Percentiles rank a stretch among this genome's conserved stretches.
phyloP scores from a whole-genome alignment of 805 yeast genomes.

The Teunomyces atbi region DNA sequence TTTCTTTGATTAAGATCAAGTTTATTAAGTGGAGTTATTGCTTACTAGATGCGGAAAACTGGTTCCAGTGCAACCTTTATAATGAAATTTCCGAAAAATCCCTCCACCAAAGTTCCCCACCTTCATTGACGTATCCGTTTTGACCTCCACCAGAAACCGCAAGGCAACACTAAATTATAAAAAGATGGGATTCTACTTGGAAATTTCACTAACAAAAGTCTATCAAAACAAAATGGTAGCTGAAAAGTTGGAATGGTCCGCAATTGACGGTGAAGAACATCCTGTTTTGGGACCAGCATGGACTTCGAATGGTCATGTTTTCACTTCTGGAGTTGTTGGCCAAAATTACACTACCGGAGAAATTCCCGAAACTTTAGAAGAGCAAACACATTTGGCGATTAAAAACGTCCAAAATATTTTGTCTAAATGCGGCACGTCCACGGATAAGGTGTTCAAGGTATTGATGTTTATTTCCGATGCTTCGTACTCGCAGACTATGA shows the following conservation, averaged over 20 bases:
- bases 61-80: no score
- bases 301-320: conserved; percentile 22
- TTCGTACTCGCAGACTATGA: conserved; percentile 41
- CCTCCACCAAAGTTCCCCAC: conserved; percentile 3
- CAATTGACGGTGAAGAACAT: conserved; percentile 29
- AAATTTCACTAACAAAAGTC: neutral
- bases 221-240: conserved; percentile 6
- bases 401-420: conserved; percentile 42
- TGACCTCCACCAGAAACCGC: neutral
- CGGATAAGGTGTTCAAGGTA: conserved; percentile 49
- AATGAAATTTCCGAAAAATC: neutral
- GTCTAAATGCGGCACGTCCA: conserved; percentile 44
- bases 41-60: no score
- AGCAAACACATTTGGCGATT: conserved; percentile 48
- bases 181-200: neutral
- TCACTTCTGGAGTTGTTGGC: conserved; percentile 19
- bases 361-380: conserved; percentile 41
- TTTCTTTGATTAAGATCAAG: neutral
- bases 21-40: no score
- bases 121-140: neutral
- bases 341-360: conserved; percentile 37
- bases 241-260: conserved; percentile 21
- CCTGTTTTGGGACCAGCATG: conserved; percentile 31
- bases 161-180: neutral
- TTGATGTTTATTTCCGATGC: conserved; percentile 47